These are phyloP conservation scores for Ceratocystis destructans DNA, from an alignment of 2,329 filamentous ascomycete genomes.

Conservation along the genomic window DNA sequence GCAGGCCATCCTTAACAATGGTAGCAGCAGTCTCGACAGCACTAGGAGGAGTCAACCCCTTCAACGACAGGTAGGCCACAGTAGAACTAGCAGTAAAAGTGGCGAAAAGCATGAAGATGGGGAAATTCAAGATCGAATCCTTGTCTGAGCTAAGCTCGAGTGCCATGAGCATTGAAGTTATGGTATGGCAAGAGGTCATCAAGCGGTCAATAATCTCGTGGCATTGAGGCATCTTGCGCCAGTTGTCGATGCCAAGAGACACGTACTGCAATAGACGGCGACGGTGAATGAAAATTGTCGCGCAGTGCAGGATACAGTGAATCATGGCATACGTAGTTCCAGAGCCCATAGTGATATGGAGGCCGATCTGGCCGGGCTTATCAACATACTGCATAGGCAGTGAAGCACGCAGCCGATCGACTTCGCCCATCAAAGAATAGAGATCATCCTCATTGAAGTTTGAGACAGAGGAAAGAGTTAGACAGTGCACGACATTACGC, in stretches of 20 bases:
- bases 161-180: constrained; percentile 41
- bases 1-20: constrained; percentile 45
- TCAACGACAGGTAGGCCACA: constrained; percentile 48
- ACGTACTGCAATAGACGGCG: constrained; percentile 46
- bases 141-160: constrained; percentile 45
- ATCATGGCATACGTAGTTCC: constrained; percentile 50
- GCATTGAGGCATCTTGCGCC: constrained; percentile 36
- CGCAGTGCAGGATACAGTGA: constrained; percentile 47
- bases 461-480: constrained; percentile 38
- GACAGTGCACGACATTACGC: constrained; percentile 49
- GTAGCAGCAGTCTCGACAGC: constrained; percentile 43
- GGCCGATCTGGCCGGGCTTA: constrained; percentile 46
- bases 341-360: constrained; percentile 51
- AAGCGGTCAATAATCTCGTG: constrained; percentile 43
- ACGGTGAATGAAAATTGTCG: constrained; percentile 47
- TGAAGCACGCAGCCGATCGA: constrained; percentile 40
- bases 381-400: constrained; percentile 47
- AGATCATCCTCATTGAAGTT: constrained; percentile 43
- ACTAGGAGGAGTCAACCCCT: constrained; percentile 43
- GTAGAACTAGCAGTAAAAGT: constrained; percentile 48
- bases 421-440: constrained; percentile 37
- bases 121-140: constrained; percentile 45
- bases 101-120: constrained; percentile 50
- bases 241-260: constrained; percentile 39
- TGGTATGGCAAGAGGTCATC: constrained; percentile 45